phyloP scores from a whole-genome alignment of 83 land plant genomes.

The Isoetes engelmannii region DNA sequence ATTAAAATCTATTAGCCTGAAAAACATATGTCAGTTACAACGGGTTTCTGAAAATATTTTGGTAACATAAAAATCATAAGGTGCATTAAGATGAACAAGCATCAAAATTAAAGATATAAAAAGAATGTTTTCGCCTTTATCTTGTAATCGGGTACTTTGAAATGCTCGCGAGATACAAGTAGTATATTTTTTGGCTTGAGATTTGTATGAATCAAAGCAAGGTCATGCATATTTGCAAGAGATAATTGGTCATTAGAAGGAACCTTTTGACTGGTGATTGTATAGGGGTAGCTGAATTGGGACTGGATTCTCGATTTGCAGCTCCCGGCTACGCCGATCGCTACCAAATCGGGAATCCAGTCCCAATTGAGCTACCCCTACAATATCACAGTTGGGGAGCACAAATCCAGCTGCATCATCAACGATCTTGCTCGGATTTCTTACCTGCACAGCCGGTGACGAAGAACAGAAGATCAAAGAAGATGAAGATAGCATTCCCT shows the following conservation, averaged over 20 bases:
- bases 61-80: not conserved
- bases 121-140: not conserved
- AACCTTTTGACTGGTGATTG: not conserved
- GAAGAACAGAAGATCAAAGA: too few relatives aligned
- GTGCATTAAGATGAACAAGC: not conserved
- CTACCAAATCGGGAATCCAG: too few relatives aligned
- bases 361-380: too few relatives aligned
- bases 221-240: constrained; percentile 36
- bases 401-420: too few relatives aligned
- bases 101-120: not conserved
- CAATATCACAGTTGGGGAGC: too few relatives aligned
- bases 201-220: constrained; percentile 34
- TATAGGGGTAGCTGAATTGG: too few relatives aligned
- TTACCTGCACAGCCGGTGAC: too few relatives aligned
- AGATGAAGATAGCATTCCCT: too few relatives aligned
- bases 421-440: too few relatives aligned
- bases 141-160: constrained; percentile 31
- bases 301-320: too few relatives aligned
- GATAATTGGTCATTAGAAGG: not conserved
- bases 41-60: constrained; percentile 31
- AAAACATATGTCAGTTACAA: constrained; percentile 43
- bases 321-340: too few relatives aligned
- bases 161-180: constrained; percentile 28
- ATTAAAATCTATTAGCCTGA: constrained; percentile 87
- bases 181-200: constrained; percentile 37